phyloP scores from a whole-genome alignment of 495 filamentous ascomycete species.

The Neurospora africana region DNA sequence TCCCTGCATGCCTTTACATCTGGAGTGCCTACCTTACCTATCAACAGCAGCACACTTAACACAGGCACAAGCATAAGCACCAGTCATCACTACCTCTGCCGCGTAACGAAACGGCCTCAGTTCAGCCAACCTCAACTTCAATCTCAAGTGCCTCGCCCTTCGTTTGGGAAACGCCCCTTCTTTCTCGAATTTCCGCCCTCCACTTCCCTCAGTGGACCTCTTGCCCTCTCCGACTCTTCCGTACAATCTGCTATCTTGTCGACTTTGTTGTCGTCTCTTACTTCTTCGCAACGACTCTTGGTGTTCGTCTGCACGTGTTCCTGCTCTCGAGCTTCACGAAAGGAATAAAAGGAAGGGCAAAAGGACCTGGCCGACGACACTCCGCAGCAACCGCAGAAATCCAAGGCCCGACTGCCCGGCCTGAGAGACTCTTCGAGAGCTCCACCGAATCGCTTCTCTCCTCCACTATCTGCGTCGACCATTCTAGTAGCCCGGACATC shows the following conservation, averaged over 20 bases:
- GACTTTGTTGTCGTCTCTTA: background rate
- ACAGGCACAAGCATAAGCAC: background rate
- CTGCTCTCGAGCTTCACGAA: conserved; percentile 2
- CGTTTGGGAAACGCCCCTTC: conserved; percentile 15
- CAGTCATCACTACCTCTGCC: background rate
- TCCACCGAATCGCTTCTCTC: background rate
- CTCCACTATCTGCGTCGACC: background rate
- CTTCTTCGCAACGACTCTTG: background rate
- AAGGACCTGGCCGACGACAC: background rate
- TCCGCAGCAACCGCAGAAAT: background rate
- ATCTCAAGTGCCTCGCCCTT: conserved; percentile 5
- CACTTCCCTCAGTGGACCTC: conserved; percentile 2
- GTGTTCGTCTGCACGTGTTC: background rate
- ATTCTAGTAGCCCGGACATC: background rate
- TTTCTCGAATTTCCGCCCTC: conserved; percentile 14
- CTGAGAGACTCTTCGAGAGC: background rate
- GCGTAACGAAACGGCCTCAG: background rate
- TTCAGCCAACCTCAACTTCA: background rate
- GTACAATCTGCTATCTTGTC: background rate
- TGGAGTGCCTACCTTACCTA: background rate
- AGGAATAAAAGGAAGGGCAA: background rate
- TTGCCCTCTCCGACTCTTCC: conserved; percentile 4
- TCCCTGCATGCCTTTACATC: background rate
- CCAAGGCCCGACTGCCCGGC: background rate
- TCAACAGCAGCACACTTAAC: background rate